These are phyloP conservation scores for Chlamydomonas reinhardtii DNA, from an alignment of 163 green algal genomes.

Conservation along the genomic window DNA sequence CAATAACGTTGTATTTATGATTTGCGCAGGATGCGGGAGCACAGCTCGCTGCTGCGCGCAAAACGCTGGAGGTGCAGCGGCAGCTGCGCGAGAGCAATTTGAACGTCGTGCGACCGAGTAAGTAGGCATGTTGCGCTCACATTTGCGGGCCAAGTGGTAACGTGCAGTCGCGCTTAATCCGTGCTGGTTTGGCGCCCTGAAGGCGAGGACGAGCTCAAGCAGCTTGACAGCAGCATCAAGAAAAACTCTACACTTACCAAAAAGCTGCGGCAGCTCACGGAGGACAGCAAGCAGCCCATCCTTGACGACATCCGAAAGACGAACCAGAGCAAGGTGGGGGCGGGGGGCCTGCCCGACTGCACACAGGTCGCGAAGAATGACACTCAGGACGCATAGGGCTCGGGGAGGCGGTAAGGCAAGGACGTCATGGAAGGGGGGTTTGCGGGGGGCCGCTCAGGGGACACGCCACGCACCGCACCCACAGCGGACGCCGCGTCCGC, in stretches of 20 bases:
- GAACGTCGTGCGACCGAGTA: constrained; percentile 52
- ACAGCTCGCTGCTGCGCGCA: constrained; percentile 43
- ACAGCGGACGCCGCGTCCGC: too few relatives aligned
- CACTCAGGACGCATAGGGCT: too few relatives aligned
- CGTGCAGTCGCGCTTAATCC: too few relatives aligned
- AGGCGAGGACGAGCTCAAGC: constrained; percentile 79
- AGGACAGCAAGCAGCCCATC: constrained; percentile 81
- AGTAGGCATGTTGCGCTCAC: not conserved
- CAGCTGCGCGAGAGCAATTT: constrained; percentile 65
- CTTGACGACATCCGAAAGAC: constrained; percentile 84
- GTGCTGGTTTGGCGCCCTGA: not conserved
- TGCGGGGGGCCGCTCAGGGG: too few relatives aligned
- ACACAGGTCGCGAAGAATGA: too few relatives aligned
- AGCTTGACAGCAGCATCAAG: constrained; percentile 93
- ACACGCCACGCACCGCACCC: too few relatives aligned
- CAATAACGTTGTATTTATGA: not conserved
- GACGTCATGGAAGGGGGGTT: too few relatives aligned
- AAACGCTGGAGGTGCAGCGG: constrained; percentile 51
- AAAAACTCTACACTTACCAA: constrained; percentile 91
- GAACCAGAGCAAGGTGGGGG: constrained; percentile 85
- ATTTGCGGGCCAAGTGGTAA: too few relatives aligned
- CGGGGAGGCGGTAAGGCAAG: too few relatives aligned
- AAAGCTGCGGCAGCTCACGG: constrained; percentile 84
- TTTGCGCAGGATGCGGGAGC: not conserved
- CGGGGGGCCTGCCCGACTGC: too few relatives aligned